Conservation (phyloP, 176 grass and related monocot species). For the sorghum (Sorghum bicolor) region DNA sequence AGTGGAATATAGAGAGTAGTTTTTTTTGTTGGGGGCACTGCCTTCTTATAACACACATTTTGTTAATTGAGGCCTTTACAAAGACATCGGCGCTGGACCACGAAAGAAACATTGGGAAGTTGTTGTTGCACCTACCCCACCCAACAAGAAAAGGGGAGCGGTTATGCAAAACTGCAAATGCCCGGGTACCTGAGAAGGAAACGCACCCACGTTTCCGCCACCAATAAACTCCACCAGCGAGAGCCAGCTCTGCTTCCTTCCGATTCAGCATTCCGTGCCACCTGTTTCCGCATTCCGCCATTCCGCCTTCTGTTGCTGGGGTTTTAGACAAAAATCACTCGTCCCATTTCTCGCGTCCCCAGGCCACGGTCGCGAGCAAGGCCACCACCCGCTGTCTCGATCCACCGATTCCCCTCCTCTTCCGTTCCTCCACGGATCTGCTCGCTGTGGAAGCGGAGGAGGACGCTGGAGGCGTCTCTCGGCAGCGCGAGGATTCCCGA, state of each 20-base stretch:
- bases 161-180: neutral
- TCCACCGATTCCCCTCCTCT: neutral
- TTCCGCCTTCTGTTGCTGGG: constrained; percentile 17
- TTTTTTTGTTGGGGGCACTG: too few species aligned
- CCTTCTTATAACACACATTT: neutral
- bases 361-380: constrained; percentile 19
- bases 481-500: neutral
- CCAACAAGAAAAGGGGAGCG: neutral
- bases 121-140: neutral
- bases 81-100: neutral
- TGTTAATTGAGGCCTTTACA: neutral
- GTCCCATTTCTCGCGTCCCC: constrained; percentile 38
- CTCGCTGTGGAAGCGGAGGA: neutral
- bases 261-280: constrained; percentile 26
- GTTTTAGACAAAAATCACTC: constrained; percentile 40
- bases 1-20: too few species aligned
- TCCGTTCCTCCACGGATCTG: constrained; percentile 23
- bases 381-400: neutral
- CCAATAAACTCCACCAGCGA: constrained; percentile 15
- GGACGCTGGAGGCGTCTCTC: neutral
- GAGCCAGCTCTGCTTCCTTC: neutral
- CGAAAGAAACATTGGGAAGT: neutral
- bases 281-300: constrained; percentile 32
- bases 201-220: constrained; percentile 16
- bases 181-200: neutral